Conservation (phyloP, 352 stramenopile species). For the Blastocystis sp. region DNA sequence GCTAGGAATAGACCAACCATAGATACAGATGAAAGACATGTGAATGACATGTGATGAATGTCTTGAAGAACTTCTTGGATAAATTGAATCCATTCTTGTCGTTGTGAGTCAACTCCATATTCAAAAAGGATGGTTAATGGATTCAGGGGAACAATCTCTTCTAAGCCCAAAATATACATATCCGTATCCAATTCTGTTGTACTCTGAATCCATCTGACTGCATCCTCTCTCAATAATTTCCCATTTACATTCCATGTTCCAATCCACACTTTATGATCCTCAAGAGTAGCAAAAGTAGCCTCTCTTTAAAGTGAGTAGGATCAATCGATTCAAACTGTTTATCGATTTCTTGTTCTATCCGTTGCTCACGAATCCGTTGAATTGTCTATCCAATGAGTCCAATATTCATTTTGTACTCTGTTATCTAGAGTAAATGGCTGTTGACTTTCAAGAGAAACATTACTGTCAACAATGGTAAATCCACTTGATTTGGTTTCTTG, state of each 20-base stretch:
- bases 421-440: too few species aligned
- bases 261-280: constrained; percentile 30
- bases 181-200: not conserved
- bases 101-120: not conserved
- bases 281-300: not conserved
- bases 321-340: not conserved
- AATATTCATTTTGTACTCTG: too few species aligned
- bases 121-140: not conserved
- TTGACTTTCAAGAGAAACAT: too few species aligned
- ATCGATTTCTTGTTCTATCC: not conserved
- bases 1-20: constrained; percentile 24
- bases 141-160: constrained; percentile 59
- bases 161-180: constrained; percentile 35
- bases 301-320: not conserved
- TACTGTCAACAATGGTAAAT: too few species aligned
- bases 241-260: constrained; percentile 60
- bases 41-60: not conserved
- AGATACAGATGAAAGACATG: not conserved
- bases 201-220: not conserved
- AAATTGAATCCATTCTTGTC: constrained; percentile 2
- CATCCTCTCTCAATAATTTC: not conserved
- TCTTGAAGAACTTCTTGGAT: not conserved
- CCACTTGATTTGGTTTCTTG: too few species aligned
- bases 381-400: not conserved
- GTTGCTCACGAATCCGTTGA: not conserved